phyloP scores from a whole-genome alignment of 106 monocot species.

The Apostasia ramifera region DNA sequence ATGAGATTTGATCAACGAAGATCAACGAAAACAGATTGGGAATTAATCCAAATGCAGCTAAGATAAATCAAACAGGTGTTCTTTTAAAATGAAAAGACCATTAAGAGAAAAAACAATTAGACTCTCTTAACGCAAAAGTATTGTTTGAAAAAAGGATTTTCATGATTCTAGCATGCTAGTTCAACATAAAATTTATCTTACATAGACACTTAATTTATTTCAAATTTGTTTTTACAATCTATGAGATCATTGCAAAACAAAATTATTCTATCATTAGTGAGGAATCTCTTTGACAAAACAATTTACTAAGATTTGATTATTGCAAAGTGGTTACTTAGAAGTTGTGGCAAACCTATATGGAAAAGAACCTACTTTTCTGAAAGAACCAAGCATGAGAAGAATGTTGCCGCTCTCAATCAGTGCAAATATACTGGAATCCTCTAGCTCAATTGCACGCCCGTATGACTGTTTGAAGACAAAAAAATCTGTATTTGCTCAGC shows the following conservation, averaged over 20 bases:
- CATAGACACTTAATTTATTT: too few relatives aligned
- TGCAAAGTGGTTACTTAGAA: too few relatives aligned
- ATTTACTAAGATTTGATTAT: too few relatives aligned
- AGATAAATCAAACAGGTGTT: background rate
- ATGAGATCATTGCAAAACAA: too few relatives aligned
- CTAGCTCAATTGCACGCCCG: slow-evolving; percentile 82
- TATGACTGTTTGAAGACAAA: slow-evolving; percentile 54
- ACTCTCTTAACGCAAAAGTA: background rate
- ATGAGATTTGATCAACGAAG: background rate
- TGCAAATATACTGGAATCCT: slow-evolving; percentile 60
- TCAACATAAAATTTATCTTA: too few relatives aligned
- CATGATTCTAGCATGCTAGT: background rate
- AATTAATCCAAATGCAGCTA: background rate
- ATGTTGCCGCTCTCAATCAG: slow-evolving; percentile 86
- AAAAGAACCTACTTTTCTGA: slow-evolving; percentile 52
- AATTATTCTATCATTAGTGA: too few relatives aligned
- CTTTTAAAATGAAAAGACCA: background rate
- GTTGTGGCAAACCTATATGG: background rate
- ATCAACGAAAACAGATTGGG: background rate
- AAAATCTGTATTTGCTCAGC: background rate
- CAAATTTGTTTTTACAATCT: too few relatives aligned
- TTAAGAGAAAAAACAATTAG: background rate
- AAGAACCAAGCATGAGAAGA: slow-evolving; percentile 82
- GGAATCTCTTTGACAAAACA: too few relatives aligned
- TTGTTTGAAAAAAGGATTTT: background rate